Evolutionary conservation across 2,329 filamentous ascomycete species (phyloP).

Genomic region (Aureobasidium sp.): DNA sequence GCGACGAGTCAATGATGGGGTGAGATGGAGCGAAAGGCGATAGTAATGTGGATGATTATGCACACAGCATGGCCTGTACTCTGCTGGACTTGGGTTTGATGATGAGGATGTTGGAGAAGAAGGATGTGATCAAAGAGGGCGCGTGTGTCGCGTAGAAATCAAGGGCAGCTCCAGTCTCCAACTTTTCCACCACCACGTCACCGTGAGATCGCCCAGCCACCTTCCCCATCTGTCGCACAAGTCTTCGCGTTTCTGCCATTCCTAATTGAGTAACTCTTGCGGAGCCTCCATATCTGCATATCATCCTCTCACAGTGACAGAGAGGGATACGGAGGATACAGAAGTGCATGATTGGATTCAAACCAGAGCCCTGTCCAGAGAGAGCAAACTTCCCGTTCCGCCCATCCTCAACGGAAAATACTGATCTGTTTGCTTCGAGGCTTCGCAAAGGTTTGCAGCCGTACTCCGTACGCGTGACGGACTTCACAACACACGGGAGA

Average conservation of each 20-base stretch:
- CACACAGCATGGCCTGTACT: conserved; percentile 2
- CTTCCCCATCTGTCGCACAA: neutral
- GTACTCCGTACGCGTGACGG: no score
- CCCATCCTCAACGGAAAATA: neutral
- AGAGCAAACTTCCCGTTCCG: no score
- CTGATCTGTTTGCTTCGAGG: no score
- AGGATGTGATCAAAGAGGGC: neutral
- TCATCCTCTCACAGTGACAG: no score
- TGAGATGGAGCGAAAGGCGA: neutral
- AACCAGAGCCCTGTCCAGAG: no score
- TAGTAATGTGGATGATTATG: neutral
- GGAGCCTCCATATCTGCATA: neutral
- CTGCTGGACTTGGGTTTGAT: neutral
- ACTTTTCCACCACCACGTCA: conserved; percentile 1
- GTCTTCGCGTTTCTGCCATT: neutral
- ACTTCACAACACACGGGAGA: neutral
- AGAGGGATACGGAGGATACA: no score
- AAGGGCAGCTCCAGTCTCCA: neutral
- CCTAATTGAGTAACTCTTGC: neutral
- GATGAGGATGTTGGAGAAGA: neutral
- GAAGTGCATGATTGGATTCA: no score
- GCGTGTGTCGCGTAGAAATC: conserved; percentile 1
- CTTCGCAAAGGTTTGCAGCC: no score
- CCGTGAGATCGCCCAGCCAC: neutral
- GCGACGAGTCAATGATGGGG: neutral